phyloP scores from a whole-genome alignment of 495 filamentous ascomycete species.

The Lindgomyces ingoldianus region DNA sequence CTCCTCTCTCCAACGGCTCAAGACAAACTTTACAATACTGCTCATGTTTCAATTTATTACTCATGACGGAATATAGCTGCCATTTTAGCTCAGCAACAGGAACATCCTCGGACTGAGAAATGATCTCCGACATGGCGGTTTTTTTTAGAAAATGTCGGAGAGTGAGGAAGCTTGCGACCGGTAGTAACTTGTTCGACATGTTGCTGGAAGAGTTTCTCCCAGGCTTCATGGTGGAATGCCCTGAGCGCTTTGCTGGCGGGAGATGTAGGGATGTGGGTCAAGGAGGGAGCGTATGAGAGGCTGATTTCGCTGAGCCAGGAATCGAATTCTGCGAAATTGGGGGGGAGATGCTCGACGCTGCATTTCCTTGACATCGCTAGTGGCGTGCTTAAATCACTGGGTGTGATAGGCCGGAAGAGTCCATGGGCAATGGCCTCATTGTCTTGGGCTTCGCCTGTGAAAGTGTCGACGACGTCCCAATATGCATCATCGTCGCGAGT shows the following conservation, averaged over 20 bases:
- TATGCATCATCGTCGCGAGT: constrained; percentile 24
- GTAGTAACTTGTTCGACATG: not conserved
- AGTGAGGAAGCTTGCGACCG: not conserved
- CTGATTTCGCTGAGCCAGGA: constrained; percentile 10
- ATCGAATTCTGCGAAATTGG: constrained; percentile 3
- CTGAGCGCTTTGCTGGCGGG: not conserved
- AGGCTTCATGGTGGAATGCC: not conserved
- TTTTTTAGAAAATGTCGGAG: not conserved
- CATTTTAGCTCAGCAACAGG: constrained; percentile 19
- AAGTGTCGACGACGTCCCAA: constrained; percentile 24
- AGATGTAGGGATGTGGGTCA: not conserved
- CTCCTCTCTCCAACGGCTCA: constrained; percentile 2
- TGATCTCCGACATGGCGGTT: constrained; percentile 1
- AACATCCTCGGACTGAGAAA: constrained; percentile 15
- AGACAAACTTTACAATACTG: constrained; percentile 11
- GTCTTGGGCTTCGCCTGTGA: not conserved
- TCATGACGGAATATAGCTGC: constrained; percentile 15
- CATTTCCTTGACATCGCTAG: not conserved
- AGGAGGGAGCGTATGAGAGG: not conserved
- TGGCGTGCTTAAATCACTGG: not conserved
- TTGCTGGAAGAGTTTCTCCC: constrained; percentile 18
- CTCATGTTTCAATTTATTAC: not conserved
- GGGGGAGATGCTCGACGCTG: not conserved
- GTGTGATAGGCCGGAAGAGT: not conserved
- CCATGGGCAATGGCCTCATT: not conserved